Base-by-base conservation (phyloP, 345 rosid genomes). In the Carallia brachiata region DNA sequence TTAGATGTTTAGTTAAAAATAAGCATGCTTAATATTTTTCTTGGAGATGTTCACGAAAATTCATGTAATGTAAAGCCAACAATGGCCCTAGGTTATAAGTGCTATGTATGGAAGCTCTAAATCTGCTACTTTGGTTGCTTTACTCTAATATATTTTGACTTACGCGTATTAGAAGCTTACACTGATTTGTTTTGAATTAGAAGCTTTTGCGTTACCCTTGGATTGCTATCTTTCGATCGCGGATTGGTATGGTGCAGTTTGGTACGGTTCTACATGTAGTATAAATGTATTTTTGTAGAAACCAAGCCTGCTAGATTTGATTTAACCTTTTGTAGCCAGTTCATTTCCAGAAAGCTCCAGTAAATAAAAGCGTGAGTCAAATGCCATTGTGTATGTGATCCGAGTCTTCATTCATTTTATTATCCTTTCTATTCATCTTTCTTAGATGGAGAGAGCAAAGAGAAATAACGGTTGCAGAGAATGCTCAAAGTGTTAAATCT, bases 1-100 rank as follows among this genome's bases (percentile, higher is more conserved):
- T 71, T 78, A 40, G 70, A 56, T 61, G 36, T 63, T 9, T 61
- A 60, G 50, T 67, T 54, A 77, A 80, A 83, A 77, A 70, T 80
- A 62, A 73, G 88, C 97, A 89, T 87, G 93, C 88, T 69, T 64
- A 70, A 70, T 71, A 83, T 84, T 82, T 84, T 69, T 76, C 74
- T 73, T 81, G 84, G 84, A 44, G 16, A 72, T 69, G 78, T 84
- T 82, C 89, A 79, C 87, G 73, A 36, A 66, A 80, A 77, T 63
- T 80, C 85, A 76, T 82, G 87, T 61, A 77, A 70, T 80, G 84
- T 79, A 78, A 77, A 88, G 82, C 84, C 75, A 72, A n/a, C n/a
- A n/a, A n/a, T n/a, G n/a, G n/a, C n/a, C n/a, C n/a, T n/a, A n/a
- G n/a, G n/a, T n/a, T n/a, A n/a, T n/a, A n/a, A n/a, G n/a, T n/a